Percentiles rank a stretch among this genome's conserved stretches.
Conservation (phyloP, 148 eudicot genomes). For the Euryodendron excelsum region DNA sequence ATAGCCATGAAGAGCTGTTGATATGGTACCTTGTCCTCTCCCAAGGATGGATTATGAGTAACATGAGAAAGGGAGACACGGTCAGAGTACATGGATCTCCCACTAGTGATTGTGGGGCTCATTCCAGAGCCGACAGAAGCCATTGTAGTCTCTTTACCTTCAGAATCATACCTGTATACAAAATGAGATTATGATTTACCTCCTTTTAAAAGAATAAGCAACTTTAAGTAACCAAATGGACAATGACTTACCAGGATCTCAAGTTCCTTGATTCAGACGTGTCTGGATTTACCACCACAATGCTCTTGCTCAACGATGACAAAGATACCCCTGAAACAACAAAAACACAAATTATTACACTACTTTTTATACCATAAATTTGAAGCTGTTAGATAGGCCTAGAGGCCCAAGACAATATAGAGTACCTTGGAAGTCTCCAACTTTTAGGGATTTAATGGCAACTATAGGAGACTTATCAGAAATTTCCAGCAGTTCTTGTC, state of each 20-base stretch:
- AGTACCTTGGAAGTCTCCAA: conserved; percentile 86
- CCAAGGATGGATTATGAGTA: conserved; percentile 61
- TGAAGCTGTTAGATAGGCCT: background rate
- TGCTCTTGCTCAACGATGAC: conserved; percentile 76
- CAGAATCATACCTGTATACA: conserved; percentile 69
- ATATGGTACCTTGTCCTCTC: conserved; percentile 75
- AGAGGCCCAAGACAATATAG: background rate
- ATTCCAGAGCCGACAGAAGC: conserved; percentile 80
- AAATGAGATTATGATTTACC: background rate
- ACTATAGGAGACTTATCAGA: conserved; percentile 85
- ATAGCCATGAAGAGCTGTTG: background rate
- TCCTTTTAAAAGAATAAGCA: background rate
- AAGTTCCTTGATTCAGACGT: conserved; percentile 65
- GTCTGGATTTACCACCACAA: conserved; percentile 73
- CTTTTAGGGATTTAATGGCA: conserved; percentile 84
- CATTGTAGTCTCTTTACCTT: conserved; percentile 85
- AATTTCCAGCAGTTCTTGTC: conserved; percentile 87
- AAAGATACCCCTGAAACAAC: conserved; percentile 71
- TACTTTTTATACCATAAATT: background rate
- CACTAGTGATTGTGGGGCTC: conserved; percentile 47
- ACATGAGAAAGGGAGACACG: conserved; percentile 68
- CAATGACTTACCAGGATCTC: conserved; percentile 62
- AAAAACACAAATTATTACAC: background rate
- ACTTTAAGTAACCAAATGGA: background rate
- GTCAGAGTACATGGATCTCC: conserved; percentile 68